Conservation (phyloP, 169 alveolate genomes). For the Cryptosporidium viatorum region DNA sequence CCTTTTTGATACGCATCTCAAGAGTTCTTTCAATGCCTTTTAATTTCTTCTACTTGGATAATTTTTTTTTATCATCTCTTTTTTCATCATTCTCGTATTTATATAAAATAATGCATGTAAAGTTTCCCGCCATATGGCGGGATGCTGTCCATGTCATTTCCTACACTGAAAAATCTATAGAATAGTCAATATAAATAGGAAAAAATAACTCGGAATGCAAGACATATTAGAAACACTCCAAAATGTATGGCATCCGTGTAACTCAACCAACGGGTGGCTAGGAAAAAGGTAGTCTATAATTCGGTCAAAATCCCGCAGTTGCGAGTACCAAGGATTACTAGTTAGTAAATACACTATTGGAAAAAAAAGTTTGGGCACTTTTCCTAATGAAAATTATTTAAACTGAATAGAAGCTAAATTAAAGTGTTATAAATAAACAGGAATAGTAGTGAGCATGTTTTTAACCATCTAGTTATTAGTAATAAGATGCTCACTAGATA, state of each 20-base stretch:
- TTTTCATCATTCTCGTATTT: slow-evolving; percentile 13
- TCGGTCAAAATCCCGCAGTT: neutral
- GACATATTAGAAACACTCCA: too few species aligned
- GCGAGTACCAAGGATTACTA: neutral
- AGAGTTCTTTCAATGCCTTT: slow-evolving; percentile 13
- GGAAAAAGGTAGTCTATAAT: too few species aligned
- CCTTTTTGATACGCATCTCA: slow-evolving; percentile 15
- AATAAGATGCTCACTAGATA: neutral
- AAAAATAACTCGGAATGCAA: too few species aligned
- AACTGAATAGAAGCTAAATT: slow-evolving; percentile 19
- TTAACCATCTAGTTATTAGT: slow-evolving; percentile 11
- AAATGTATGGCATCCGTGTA: too few species aligned
- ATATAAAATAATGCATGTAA: slow-evolving; percentile 56
- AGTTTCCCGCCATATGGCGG: slow-evolving; percentile 66
- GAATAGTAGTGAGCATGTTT: slow-evolving; percentile 14
- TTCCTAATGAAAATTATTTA: slow-evolving; percentile 8
- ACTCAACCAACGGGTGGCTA: too few species aligned
- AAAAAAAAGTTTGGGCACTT: neutral
- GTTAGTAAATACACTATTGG: neutral
- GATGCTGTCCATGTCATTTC: slow-evolving; percentile 21
- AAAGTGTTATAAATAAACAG: slow-evolving; percentile 30
- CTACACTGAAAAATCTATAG: neutral
- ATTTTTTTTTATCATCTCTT: neutral
- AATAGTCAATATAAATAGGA: too few species aligned
- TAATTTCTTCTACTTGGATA: neutral